Conservation (phyloP, 306 rosid genomes). For the Cucurbita argyrosperma region DNA sequence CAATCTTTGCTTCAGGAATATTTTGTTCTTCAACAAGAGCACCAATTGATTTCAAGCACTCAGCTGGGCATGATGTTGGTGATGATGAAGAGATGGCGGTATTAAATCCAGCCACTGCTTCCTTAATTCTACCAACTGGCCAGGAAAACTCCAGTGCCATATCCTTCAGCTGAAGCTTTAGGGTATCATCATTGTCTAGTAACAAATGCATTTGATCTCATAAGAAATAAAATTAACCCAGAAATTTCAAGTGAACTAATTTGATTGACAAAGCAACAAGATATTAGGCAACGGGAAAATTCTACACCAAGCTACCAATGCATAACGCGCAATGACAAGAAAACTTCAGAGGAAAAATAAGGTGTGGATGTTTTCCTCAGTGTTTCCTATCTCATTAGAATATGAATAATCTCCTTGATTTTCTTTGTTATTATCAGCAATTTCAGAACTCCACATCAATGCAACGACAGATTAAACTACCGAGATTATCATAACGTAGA, state of each 20-base stretch:
- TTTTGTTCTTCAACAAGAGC: constrained; percentile 43
- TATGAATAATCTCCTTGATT: not conserved
- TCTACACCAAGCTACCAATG: not conserved
- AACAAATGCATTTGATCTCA: constrained; percentile 1
- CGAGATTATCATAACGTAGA: not conserved
- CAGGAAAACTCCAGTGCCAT: constrained; percentile 60
- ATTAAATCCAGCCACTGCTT: constrained; percentile 27
- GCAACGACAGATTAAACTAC: not conserved
- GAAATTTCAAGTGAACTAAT: not conserved
- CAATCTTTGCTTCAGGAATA: constrained; percentile 52
- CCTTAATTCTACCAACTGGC: constrained; percentile 46
- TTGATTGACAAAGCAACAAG: not conserved
- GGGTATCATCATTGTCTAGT: constrained; percentile 36
- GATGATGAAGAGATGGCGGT: constrained; percentile 6
- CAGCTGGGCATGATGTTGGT: constrained; percentile 51
- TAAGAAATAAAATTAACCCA: constrained; percentile 1
- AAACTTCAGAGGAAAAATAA: not conserved
- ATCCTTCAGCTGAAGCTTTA: constrained; percentile 55
- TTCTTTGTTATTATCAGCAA: not conserved
- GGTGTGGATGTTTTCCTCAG: not conserved
- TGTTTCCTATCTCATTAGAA: not conserved
- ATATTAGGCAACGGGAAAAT: not conserved
- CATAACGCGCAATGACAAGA: not conserved
- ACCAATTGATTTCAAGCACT: constrained; percentile 42
- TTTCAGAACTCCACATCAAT: not conserved